Evolutionary conservation across 2,329 filamentous ascomycete genomes (phyloP), one percentile per base, ranked within the genome.

Genomic region (Talaromyces sp.): DNA sequence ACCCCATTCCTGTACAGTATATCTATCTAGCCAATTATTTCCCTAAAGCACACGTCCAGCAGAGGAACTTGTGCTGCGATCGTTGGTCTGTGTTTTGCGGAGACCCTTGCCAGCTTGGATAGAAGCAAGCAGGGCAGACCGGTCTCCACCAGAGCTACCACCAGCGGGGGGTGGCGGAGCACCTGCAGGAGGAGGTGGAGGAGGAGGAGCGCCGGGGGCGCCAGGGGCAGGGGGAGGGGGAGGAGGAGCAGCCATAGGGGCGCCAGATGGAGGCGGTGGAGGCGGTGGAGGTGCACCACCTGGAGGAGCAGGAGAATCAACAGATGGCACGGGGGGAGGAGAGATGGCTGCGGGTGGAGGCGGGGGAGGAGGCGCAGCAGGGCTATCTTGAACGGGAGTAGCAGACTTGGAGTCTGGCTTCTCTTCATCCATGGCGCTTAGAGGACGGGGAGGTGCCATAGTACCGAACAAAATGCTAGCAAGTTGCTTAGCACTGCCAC

Each of bases 401-500:
- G 69, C 71, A 51, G 74, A 69, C 44, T 77, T 79, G 22, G 75
- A 75, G 35, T 78, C 72, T 51, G 75, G 78, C 63, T 89, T 89
- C 60, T 89, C 86, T 39, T 64, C 62, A 49, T 89, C 91, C 71
- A 90, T 86, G 6, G 91, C 88, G 17, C 90, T 95, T 40, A 97
- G 76, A 27, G 93, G 92, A 47, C 93, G 86, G 13, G 94, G 93
- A 35, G 94, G 93, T 9, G 85, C 93, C 92, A 99, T 97, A 47
- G 92, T 96, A 54, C 94, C 93, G 70, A 99, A 99, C 17, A 99
- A 82, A 55, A 97, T 94, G 6, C 90, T 96, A 14, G 94, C 94
- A 33, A 99, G 84, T 64, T 96, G 90, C 55, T 95, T 94, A 44
- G 94, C 94, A 62, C 86, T 91, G 54, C 88, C 86, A 49, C 90